Evolutionary conservation across 1,284 basidiomycete genomes (phyloP), one percentile per base, ranked within the genome.

Genomic region (Cryptococcus amylolentus): DNA sequence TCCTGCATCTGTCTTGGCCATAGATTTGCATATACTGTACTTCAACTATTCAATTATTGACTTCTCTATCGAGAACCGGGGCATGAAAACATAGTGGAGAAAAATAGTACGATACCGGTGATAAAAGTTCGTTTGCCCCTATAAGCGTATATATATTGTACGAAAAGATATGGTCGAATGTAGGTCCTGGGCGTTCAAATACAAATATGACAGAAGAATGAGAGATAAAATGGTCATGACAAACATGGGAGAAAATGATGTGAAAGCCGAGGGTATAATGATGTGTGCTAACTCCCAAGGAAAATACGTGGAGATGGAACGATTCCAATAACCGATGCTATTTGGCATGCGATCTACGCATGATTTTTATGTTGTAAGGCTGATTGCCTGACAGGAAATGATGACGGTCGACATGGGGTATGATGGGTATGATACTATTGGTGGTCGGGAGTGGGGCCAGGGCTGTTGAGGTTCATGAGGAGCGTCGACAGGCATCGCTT

Each of bases 401-500:
- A 40, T 40, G 39, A 40, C 13, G 3, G 39, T 40, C 39, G 39
- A 20, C 41, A 20, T 42, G 14, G 41, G 42, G 5, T n/a, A 35
- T 4, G 9, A 9, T 31, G 28, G 42, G n/a, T 5, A 13, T 14
- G 10, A 26, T n/a, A 26, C 18, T 40, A 50, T 40, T 50, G 49
- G 13, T 37, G 9, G 31, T 50, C 49, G 37, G 49, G 20, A 23
- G 49, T 26, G 2, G 59, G 42, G 48, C 59, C 31, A 3, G 31
- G 52, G 18, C 57, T 56, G 55, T 79, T 78, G 49, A 99, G 83
- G 76, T 98, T 98, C 77, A 91, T 88, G 63, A 98, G 83, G 43
- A 99, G 83, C 27, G 93, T 98, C 35, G 91, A 91, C 60, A 99
- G 83, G 79, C 95, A 98, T 67, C 93, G 86, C 80, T 95, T 95